Percentiles rank a stretch among this genome's conserved stretches.
phyloP scores from a whole-genome alignment of 257 asterid species.

The Rubia yunnanensis region DNA sequence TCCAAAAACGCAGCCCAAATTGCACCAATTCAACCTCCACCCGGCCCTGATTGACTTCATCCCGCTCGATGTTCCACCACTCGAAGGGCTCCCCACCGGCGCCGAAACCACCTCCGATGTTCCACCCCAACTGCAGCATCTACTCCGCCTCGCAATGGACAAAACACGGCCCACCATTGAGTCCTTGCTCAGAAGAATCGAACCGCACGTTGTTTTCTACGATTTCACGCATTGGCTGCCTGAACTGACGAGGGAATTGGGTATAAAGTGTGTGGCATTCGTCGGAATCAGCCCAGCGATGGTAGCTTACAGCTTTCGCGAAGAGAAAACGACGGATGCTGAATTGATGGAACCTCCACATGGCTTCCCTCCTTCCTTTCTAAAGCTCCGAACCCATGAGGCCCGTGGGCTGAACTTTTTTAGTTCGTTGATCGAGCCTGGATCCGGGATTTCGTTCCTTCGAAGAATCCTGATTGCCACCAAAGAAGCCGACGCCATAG shows the following conservation, averaged over 20 bases:
- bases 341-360: slow-evolving; percentile 3
- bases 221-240: slow-evolving; percentile 12
- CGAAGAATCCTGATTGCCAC: neutral
- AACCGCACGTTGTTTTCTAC: neutral
- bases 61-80: neutral
- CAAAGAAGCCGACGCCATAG: slow-evolving; percentile 1
- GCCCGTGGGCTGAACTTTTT: slow-evolving; percentile 2
- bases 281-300: slow-evolving; percentile 2
- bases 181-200: neutral
- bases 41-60: neutral
- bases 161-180: neutral
- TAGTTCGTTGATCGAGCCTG: neutral
- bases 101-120: slow-evolving; percentile 8
- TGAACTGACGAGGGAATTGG: neutral
- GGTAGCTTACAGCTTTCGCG: neutral
- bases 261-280: slow-evolving; percentile 1
- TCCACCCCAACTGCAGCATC: neutral
- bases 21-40: slow-evolving; percentile 6
- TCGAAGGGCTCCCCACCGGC: slow-evolving; percentile 11
- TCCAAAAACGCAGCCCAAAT: slow-evolving; percentile 12
- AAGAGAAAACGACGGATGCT: slow-evolving; percentile 7
- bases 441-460: neutral
- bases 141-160: slow-evolving; percentile 7
- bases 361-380: neutral
- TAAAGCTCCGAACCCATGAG: slow-evolving; percentile 1